These are phyloP conservation scores for Geotrichum aggregatum DNA, from an alignment of 1,139 yeast species.

Conservation along the genomic window DNA sequence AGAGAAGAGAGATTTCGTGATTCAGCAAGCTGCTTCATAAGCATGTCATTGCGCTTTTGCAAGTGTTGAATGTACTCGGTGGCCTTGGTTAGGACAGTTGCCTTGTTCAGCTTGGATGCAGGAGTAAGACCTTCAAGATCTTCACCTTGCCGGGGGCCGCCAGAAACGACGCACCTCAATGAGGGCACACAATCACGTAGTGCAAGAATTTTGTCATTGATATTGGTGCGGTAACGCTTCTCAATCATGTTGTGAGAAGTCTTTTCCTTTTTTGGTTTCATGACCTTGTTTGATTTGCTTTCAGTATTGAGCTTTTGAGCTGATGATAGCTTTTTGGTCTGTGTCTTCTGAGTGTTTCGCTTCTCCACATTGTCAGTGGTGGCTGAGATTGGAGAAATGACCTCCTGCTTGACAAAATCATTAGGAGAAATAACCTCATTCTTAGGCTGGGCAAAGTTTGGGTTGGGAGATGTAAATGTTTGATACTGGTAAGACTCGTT, in stretches of 20 bases:
- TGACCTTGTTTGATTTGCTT: slow-evolving; percentile 27
- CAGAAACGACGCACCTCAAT: slow-evolving; percentile 39
- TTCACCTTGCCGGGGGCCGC: slow-evolving; percentile 39
- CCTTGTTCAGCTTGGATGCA: slow-evolving; percentile 81
- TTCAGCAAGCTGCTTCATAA: slow-evolving; percentile 49
- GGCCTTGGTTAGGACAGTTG: slow-evolving; percentile 81
- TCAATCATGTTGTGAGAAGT: slow-evolving; percentile 76
- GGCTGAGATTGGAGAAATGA: not conserved
- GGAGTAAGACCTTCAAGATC: slow-evolving; percentile 84
- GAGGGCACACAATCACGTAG: slow-evolving; percentile 74
- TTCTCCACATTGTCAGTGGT: not conserved
- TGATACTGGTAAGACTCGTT: not conserved
- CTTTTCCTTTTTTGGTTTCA: slow-evolving; percentile 46
- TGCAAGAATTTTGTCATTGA: slow-evolving; percentile 66
- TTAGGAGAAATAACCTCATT: not conserved
- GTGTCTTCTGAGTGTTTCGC: not conserved
- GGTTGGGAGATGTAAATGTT: not conserved
- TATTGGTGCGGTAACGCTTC: slow-evolving; percentile 71
- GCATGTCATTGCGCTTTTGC: slow-evolving; percentile 59
- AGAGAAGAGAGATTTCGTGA: slow-evolving; percentile 2
- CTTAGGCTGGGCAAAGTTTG: slow-evolving; percentile 4
- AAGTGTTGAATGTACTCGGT: slow-evolving; percentile 85
- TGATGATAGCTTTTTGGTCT: not conserved
- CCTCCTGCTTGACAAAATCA: not conserved
- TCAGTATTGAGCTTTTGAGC: not conserved